Percentiles rank a stretch among this genome's conserved stretches.
Evolutionary conservation across 768 basidiomycete species (phyloP).

Genomic region (Cytidiella melzeri): DNA sequence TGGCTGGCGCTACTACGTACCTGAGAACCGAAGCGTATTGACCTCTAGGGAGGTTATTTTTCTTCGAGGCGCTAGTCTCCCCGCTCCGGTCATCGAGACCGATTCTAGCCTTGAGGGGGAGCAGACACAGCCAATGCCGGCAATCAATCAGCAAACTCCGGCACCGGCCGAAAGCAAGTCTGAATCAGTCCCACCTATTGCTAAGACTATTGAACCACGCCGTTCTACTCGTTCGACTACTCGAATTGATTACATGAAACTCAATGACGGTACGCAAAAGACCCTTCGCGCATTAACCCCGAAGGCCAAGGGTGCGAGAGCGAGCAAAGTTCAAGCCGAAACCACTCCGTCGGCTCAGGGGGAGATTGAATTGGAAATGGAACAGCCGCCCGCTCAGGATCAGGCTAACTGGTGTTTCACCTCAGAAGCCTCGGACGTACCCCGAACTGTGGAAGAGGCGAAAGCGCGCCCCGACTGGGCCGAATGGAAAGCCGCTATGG

Average conservation of each 20-base stretch:
- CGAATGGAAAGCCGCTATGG: conserved; percentile 14
- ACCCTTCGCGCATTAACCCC: too few species aligned
- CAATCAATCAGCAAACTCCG: not conserved
- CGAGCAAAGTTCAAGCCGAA: not conserved
- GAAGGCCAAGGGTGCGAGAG: not conserved
- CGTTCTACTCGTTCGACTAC: too few species aligned
- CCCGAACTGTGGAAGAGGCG: conserved; percentile 3
- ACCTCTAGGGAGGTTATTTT: not conserved
- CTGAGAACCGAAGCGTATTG: not conserved
- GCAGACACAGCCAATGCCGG: not conserved
- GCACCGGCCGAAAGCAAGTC: not conserved
- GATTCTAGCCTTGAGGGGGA: too few species aligned
- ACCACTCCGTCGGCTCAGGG: not conserved
- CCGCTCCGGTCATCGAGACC: too few species aligned
- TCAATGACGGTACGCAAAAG: too few species aligned
- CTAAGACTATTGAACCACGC: too few species aligned
- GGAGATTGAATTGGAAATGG: conserved; percentile 2
- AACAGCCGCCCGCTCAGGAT: not conserved
- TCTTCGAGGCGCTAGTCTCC: conserved; percentile 3
- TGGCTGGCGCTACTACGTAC: conserved; percentile 1
- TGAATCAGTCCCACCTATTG: too few species aligned
- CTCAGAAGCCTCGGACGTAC: not conserved
- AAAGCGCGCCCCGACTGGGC: conserved; percentile 1
- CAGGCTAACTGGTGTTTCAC: not conserved
- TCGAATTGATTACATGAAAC: too few species aligned